Conservation (phyloP, 2,329 filamentous ascomycete species). For the Neobulgaria alba region DNA sequence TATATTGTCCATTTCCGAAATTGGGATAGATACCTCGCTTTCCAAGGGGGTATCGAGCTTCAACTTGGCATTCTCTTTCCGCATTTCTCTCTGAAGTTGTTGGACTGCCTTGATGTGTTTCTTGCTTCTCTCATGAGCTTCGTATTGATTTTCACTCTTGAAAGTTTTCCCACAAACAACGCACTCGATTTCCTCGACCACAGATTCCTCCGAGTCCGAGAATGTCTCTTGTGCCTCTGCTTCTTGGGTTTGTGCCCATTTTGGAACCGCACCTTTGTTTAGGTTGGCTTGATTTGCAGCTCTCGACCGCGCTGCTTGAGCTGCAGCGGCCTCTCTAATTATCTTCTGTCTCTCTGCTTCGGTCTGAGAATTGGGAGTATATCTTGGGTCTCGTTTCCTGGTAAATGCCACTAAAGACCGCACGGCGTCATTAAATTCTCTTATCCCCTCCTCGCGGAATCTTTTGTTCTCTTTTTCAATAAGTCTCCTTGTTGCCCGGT, state of each 20-base stretch:
- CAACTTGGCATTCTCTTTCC: conserved; percentile 62
- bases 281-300: conserved; percentile 73
- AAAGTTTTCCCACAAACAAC: conserved; percentile 72
- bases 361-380: conserved; percentile 65
- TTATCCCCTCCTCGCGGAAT: conserved; percentile 68
- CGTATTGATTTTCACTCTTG: conserved; percentile 84
- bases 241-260: conserved; percentile 61
- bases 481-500: conserved; percentile 68
- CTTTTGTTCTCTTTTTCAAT: conserved; percentile 97
- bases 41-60: conserved; percentile 32
- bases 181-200: conserved; percentile 59
- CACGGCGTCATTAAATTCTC: conserved; percentile 90
- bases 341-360: conserved; percentile 73
- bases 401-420: conserved; percentile 79
- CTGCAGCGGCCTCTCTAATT: conserved; percentile 68
- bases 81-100: conserved; percentile 74
- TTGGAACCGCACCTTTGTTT: conserved; percentile 54
- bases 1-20: conserved; percentile 16
- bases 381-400: conserved; percentile 83
- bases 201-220: conserved; percentile 40
- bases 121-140: conserved; percentile 91
- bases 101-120: conserved; percentile 87
- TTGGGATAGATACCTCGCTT: conserved; percentile 5
- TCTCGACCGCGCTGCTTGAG: conserved; percentile 75
- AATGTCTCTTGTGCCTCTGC: conserved; percentile 47